phyloP scores from a whole-genome alignment of 805 yeast species.

The Starmerella vaccinii region DNA sequence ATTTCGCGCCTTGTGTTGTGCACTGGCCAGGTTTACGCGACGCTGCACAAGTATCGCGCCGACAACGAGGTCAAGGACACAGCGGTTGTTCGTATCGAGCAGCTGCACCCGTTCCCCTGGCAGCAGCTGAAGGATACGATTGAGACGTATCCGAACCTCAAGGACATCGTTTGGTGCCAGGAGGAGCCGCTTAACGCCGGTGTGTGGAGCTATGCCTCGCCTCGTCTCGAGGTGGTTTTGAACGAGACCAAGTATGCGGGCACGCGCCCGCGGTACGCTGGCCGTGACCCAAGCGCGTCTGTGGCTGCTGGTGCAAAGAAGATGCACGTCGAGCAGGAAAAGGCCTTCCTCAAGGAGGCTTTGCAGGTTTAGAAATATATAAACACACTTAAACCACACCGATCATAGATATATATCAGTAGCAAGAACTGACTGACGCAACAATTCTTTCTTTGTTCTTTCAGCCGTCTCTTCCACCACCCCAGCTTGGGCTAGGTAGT shows the following conservation, averaged over 20 bases:
- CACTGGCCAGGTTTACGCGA: conserved; percentile 91
- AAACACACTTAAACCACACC: background rate
- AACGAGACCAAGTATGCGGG: conserved; percentile 62
- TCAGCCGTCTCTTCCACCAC: too few species aligned
- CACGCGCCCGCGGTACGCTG: conserved; percentile 66
- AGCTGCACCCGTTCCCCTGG: conserved; percentile 97
- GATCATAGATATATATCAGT: background rate
- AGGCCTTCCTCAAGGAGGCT: conserved; percentile 70
- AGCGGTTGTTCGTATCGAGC: conserved; percentile 84
- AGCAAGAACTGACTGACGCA: background rate
- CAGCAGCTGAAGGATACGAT: conserved; percentile 82
- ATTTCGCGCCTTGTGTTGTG: conserved; percentile 78
- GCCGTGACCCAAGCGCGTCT: conserved; percentile 96
- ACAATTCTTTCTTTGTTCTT: too few species aligned
- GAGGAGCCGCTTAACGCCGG: conserved; percentile 99
- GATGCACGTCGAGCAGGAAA: conserved; percentile 81
- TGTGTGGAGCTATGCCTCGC: conserved; percentile 65
- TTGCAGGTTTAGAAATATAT: conserved; percentile 31
- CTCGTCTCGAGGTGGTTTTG: conserved; percentile 71
- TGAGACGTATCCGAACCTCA: conserved; percentile 65
- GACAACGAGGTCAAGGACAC: conserved; percentile 66
- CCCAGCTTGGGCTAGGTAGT: too few species aligned
- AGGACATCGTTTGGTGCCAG: conserved; percentile 93
- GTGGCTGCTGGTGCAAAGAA: conserved; percentile 96
- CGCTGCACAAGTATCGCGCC: conserved; percentile 81